Base-by-base conservation (phyloP, 225 moss, liverwort and hornwort genomes). In the Pleurozium schreberi region DNA sequence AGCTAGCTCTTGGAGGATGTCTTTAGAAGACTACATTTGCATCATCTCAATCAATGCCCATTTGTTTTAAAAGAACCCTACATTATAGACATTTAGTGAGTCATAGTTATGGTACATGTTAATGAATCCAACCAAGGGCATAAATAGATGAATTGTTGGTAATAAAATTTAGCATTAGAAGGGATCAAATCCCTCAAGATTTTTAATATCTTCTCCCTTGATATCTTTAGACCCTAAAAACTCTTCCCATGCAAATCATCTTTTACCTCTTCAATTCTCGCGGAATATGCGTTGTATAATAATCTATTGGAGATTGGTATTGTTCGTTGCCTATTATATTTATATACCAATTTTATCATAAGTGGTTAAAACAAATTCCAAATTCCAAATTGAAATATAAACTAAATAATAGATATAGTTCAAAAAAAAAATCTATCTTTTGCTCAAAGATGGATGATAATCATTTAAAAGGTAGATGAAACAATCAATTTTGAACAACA, bases 61-160 rank as follows among this genome's bases (percentile, higher is more conserved):
- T 20, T 50, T 75, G 11, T 75, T 50, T 75, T 75, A 5, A 50
- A 11, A 18, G 13, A 27, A 20, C 1, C 6, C 4, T 75, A 34
- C 20, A 21, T 0, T 75, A 8, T 34, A 75, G 20, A 34, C 8
- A 31, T 34, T 50, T 50, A 28, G 34, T 0, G 0, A 75, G 12
- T 12, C 5, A 4, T 50, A 2, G 5, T 34, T 34, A 34, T 0
- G 0, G 0, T 1, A 12, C 8, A 33, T 50, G 4, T 34, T 50
- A 34, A 50, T 34, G 8, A 21, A 50, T 33, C 13, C 34, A 75
- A 75, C 21, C 3, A 33, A 73, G 6, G 17, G 2, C 9, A 71
- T 9, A 33, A 71, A 30, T 45, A 45, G 28, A 73, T 45, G 10
- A 9, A 45, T 45, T 45, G 25, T 45, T 73, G 45, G 17, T 73